Conservation (phyloP, 305 asterid genomes). For the Plantago coronopus region DNA sequence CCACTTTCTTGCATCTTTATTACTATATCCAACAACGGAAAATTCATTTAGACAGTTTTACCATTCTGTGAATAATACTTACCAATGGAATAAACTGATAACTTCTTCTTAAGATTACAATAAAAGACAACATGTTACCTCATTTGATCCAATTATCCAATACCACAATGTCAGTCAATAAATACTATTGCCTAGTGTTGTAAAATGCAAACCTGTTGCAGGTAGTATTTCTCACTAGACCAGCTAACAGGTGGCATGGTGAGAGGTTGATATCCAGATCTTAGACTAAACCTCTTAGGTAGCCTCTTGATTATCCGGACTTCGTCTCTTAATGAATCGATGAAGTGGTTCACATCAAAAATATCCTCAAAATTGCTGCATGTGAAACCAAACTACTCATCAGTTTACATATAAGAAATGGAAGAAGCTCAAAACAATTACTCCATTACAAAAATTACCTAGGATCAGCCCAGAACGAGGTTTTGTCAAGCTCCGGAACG, state of each 20-base stretch:
- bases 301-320: slow-evolving; percentile 76
- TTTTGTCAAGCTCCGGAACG: slow-evolving; percentile 93
- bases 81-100: not conserved
- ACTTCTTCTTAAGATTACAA: not conserved
- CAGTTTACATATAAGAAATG: slow-evolving; percentile 19
- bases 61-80: not conserved
- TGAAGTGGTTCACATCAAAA: slow-evolving; percentile 85
- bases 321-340: slow-evolving; percentile 87
- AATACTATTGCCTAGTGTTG: not conserved
- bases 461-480: slow-evolving; percentile 98
- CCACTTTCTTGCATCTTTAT: not conserved
- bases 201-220: slow-evolving; percentile 63
- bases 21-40: not conserved
- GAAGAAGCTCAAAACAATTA: slow-evolving; percentile 12
- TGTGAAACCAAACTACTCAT: slow-evolving; percentile 14
- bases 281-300: slow-evolving; percentile 70
- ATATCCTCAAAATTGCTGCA: slow-evolving; percentile 95
- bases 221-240: slow-evolving; percentile 92
- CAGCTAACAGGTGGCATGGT: slow-evolving; percentile 98
- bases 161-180: no score
- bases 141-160: no score
- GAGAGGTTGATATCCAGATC: slow-evolving; percentile 59
- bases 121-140: no score
- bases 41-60: not conserved
- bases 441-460: slow-evolving; percentile 49